Conservation (phyloP, 257 asterid species). For the Solanum pimpinellifolium region DNA sequence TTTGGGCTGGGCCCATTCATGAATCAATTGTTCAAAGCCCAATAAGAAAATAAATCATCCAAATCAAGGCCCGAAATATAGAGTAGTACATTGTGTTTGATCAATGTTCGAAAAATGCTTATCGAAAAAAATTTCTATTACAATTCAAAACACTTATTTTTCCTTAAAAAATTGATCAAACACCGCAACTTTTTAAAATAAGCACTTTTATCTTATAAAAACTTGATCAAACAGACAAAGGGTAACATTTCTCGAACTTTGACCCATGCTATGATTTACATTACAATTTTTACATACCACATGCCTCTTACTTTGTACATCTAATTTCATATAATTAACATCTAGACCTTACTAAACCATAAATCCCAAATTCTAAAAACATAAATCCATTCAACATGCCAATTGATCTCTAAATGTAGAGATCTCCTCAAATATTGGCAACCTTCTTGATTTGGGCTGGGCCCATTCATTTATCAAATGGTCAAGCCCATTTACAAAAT, state of each 20-base stretch:
- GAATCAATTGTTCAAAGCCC: conserved; percentile 11
- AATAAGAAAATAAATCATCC: conserved; percentile 44
- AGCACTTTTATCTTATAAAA: not conserved
- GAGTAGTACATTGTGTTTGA: no score
- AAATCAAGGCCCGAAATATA: conserved; percentile 9
- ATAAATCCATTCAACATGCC: conserved; percentile 36
- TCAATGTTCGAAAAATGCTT: no score
- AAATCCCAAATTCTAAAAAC: not conserved
- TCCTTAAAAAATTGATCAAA: not conserved
- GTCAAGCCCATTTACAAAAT: conserved; percentile 33
- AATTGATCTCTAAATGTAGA: conserved; percentile 61
- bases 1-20: conserved; percentile 47
- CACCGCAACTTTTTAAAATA: not conserved
- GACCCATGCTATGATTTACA: not conserved
- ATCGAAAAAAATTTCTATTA: not conserved
- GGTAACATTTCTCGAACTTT: not conserved
- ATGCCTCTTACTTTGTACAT: not conserved
- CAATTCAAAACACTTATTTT: not conserved
- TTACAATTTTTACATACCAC: not conserved
- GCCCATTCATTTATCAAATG: conserved; percentile 33
- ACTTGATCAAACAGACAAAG: not conserved
- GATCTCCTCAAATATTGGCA: conserved; percentile 82
- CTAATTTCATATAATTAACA: not conserved
- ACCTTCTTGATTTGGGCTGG: conserved; percentile 57
- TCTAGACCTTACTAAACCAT: not conserved